phyloP scores from a whole-genome alignment of 176 grass and related monocot genomes.

The Panicum miliaceum region DNA sequence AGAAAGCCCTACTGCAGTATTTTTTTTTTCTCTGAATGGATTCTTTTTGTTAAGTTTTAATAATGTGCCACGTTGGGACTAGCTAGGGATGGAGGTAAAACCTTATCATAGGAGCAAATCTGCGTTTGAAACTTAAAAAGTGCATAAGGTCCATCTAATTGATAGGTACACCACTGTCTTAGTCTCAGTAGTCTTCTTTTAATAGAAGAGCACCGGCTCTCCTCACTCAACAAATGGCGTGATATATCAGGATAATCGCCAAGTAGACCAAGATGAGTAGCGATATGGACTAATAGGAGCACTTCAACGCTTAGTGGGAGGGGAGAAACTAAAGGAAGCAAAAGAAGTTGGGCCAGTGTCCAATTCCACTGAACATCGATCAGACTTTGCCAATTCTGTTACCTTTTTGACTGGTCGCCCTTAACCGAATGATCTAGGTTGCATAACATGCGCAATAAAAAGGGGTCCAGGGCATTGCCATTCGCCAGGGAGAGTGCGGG shows the following conservation, averaged over 20 bases:
- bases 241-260: slow-evolving; percentile 7
- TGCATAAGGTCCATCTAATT: neutral
- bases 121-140: neutral
- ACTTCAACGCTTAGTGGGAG: slow-evolving; percentile 51
- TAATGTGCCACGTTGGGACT: neutral
- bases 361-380: slow-evolving; percentile 45
- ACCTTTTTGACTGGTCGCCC: slow-evolving; percentile 51
- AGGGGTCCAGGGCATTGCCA: slow-evolving; percentile 26
- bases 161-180: neutral
- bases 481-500: slow-evolving; percentile 11
- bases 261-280: neutral
- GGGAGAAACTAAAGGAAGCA: slow-evolving; percentile 30
- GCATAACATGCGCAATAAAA: slow-evolving; percentile 47
- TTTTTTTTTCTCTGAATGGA: neutral
- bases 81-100: neutral
- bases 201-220: neutral
- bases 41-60: no score
- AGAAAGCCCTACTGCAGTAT: neutral
- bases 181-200: slow-evolving; percentile 25
- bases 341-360: slow-evolving; percentile 37
- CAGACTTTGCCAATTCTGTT: slow-evolving; percentile 48
- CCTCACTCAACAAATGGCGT: slow-evolving; percentile 19
- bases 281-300: slow-evolving; percentile 46
- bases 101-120: neutral
- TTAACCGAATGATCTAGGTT: slow-evolving; percentile 51